Conservation (phyloP, 2,329 filamentous ascomycete genomes). For the Diaporthe sp. region DNA sequence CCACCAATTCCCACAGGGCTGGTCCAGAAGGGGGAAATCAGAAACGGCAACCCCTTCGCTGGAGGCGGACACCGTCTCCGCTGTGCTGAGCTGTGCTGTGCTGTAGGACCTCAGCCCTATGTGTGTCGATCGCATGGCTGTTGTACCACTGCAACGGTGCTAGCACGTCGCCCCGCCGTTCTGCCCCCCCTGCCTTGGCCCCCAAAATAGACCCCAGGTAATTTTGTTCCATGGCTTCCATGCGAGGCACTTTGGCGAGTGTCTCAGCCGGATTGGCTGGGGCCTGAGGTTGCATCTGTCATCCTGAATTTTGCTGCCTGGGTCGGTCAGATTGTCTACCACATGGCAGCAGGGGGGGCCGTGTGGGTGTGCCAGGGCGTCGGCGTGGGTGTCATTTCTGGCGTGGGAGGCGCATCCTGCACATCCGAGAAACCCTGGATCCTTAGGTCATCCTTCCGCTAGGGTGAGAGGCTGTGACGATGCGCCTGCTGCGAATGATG, state of each 20-base stretch:
- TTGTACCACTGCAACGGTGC: constrained; percentile 26
- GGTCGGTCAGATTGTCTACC: constrained; percentile 22
- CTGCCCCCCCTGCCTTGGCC: constrained; percentile 25
- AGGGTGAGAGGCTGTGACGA: constrained; percentile 37
- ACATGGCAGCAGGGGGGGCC: constrained; percentile 35
- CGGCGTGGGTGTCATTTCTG: constrained; percentile 12
- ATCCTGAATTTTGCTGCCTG: constrained; percentile 26
- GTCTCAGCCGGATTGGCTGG: constrained; percentile 30
- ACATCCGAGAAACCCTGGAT: constrained; percentile 29
- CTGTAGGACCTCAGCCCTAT: constrained; percentile 36
- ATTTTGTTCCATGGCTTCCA: constrained; percentile 24
- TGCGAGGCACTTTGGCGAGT: constrained; percentile 19
- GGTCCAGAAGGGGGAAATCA: background rate
- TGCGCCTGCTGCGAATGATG: constrained; percentile 24
- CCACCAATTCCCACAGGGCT: constrained; percentile 7
- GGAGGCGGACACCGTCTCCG: background rate
- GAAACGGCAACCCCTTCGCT: background rate
- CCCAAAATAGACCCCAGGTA: constrained; percentile 33
- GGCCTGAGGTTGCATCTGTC: constrained; percentile 20
- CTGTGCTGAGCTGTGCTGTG: background rate
- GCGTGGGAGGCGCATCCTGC: constrained; percentile 36
- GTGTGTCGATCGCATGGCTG: constrained; percentile 29
- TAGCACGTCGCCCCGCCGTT: constrained; percentile 32
- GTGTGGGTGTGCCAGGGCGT: constrained; percentile 7
- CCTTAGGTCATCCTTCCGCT: constrained; percentile 39